Percentiles rank a stretch among this genome's conserved stretches.
These are phyloP conservation scores for Clonostachys byssicola DNA, from an alignment of 2,329 filamentous ascomycete genomes.

Conservation along the genomic window DNA sequence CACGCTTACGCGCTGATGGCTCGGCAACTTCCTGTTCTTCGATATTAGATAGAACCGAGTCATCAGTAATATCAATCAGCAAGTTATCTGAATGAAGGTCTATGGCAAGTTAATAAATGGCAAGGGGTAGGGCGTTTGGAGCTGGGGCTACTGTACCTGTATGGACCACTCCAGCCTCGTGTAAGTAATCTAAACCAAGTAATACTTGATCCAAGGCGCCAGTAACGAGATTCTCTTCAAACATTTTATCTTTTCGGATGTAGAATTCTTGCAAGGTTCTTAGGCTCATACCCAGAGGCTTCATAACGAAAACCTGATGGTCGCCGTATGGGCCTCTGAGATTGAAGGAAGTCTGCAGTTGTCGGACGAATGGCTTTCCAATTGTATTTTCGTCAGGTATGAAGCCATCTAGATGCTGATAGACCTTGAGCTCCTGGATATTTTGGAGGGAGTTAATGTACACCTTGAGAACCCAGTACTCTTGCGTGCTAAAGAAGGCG, in stretches of 20 bases:
- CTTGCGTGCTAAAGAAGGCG: too few species aligned
- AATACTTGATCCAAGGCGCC: slow-evolving; percentile 13
- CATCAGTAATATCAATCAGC: slow-evolving; percentile 21
- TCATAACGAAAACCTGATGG: slow-evolving; percentile 26
- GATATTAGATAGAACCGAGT: slow-evolving; percentile 17
- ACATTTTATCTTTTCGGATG: slow-evolving; percentile 12
- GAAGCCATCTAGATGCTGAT: slow-evolving; percentile 15
- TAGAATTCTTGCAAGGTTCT: slow-evolving; percentile 18
- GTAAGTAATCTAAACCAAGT: slow-evolving; percentile 14
- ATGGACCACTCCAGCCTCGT: slow-evolving; percentile 16
- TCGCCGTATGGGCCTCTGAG: slow-evolving; percentile 18
- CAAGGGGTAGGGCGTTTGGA: neutral
- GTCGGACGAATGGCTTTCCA: slow-evolving; percentile 21
- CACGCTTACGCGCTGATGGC: slow-evolving; percentile 21
- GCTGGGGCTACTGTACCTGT: slow-evolving; percentile 11
- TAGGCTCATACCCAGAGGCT: slow-evolving; percentile 29
- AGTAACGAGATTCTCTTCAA: slow-evolving; percentile 17
- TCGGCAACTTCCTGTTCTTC: slow-evolving; percentile 21
- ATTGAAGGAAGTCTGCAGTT: slow-evolving; percentile 26
- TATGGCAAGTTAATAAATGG: slow-evolving; percentile 6
- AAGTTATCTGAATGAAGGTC: slow-evolving; percentile 30
- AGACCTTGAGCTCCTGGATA: slow-evolving; percentile 21
- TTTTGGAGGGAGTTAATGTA: slow-evolving; percentile 18
- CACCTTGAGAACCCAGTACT: slow-evolving; percentile 21
- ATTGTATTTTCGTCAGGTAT: slow-evolving; percentile 12